Percentiles rank a stretch among this genome's conserved stretches.
phyloP scores from a whole-genome alignment of 768 basidiomycete genomes.

The Leccinum longicurvipes region DNA sequence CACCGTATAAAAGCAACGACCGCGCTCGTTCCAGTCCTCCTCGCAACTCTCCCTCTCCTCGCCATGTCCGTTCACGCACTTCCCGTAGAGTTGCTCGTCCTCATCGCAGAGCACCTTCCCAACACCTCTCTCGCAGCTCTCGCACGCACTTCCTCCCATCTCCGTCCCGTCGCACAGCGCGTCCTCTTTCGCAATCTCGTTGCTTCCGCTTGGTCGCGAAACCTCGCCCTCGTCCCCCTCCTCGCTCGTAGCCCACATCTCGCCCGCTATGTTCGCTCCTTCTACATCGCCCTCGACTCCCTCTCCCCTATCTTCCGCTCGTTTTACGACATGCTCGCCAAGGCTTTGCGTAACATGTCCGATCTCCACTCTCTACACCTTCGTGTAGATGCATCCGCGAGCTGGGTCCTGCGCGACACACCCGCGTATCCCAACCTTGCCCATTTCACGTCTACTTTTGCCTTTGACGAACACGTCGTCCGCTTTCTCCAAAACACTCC shows the following conservation, averaged over 20 bases:
- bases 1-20: conserved; percentile 2
- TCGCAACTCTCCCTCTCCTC: background rate
- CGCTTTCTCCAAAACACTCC: conserved; percentile 57
- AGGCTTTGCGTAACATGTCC: conserved; percentile 59
- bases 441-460: conserved; percentile 58
- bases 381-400: conserved; percentile 43
- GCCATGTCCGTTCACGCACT: conserved; percentile 45
- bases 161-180: conserved; percentile 53
- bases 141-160: conserved; percentile 39
- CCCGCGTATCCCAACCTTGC: conserved; percentile 45
- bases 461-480: conserved; percentile 55
- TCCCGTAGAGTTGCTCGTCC: conserved; percentile 62
- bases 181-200: conserved; percentile 60
- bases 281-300: conserved; percentile 52
- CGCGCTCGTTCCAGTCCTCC: background rate
- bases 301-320: conserved; percentile 37
- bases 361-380: conserved; percentile 53
- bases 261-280: conserved; percentile 59
- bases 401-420: conserved; percentile 49
- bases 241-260: conserved; percentile 56
- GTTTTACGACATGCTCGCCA: conserved; percentile 48
- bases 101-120: conserved; percentile 40
- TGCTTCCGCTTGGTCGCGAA: conserved; percentile 42
- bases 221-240: conserved; percentile 48
- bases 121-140: conserved; percentile 44